Conservation (phyloP, 1,284 basidiomycete genomes). For the Megacollybia platyphylla region DNA sequence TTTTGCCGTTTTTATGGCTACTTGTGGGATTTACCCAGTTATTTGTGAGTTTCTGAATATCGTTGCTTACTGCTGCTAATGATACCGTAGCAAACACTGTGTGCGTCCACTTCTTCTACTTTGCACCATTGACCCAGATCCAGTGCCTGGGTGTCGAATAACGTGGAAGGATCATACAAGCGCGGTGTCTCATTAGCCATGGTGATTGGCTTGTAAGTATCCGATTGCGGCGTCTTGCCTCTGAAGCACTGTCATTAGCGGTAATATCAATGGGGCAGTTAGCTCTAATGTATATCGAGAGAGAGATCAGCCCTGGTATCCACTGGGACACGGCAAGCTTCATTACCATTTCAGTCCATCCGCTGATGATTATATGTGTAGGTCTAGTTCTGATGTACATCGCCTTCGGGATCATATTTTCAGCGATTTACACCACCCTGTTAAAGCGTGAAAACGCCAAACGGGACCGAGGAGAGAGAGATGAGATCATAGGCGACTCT, state of each 20-base stretch:
- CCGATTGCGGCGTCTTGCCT: background rate
- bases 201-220: conserved; percentile 48
- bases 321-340: conserved; percentile 37
- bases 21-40: conserved; percentile 59
- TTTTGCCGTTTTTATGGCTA: conserved; percentile 58
- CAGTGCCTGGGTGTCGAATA: conserved; percentile 62
- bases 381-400: conserved; percentile 62
- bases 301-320: conserved; percentile 56
- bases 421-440: conserved; percentile 23
- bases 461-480: conserved; percentile 49
- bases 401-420: conserved; percentile 43
- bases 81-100: conserved; percentile 43
- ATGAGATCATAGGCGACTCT: conserved; percentile 50
- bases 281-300: conserved; percentile 65
- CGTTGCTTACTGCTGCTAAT: background rate
- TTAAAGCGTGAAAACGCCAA: conserved; percentile 48
- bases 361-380: conserved; percentile 3
- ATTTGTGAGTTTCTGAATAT: conserved; percentile 33
- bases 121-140: background rate
- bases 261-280: conserved; percentile 60
- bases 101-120: conserved; percentile 17
- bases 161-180: conserved; percentile 67
- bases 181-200: conserved; percentile 61
- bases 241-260: conserved; percentile 19
- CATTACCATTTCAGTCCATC: background rate